phyloP scores from a whole-genome alignment of 371 early-diverging fungal species.

The Rhizomucor pusillus region DNA sequence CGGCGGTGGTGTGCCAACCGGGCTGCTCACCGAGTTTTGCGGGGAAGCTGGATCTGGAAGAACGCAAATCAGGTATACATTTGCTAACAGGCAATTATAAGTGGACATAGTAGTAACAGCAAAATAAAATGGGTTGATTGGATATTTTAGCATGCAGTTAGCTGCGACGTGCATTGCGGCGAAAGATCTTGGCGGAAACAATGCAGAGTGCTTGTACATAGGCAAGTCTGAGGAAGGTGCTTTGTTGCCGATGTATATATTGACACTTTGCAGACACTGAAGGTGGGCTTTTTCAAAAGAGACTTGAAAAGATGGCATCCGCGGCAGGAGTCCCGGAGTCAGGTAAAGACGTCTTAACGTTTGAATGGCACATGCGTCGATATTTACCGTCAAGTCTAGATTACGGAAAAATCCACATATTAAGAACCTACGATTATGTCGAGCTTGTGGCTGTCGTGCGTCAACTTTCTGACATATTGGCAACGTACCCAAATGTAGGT shows the following conservation, averaged over 20 bases:
- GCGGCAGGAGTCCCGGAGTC: not conserved
- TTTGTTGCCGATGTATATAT: not conserved
- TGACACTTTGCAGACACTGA: conserved; percentile 54
- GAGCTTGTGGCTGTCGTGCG: conserved; percentile 54
- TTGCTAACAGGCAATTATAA: conserved; percentile 59
- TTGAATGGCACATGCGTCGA: too few relatives aligned
- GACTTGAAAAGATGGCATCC: conserved; percentile 5
- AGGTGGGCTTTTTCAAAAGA: conserved; percentile 47
- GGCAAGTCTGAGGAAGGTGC: conserved; percentile 29
- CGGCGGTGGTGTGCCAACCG: conserved; percentile 8
- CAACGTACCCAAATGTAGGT: conserved; percentile 33
- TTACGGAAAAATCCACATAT: conserved; percentile 49
- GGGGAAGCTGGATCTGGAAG: conserved; percentile 70
- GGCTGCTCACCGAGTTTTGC: conserved; percentile 57
- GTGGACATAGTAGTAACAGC: too few relatives aligned
- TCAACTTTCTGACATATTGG: conserved; percentile 48
- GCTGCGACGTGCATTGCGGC: conserved; percentile 56
- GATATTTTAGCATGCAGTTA: conserved; percentile 57
- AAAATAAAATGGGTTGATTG: too few relatives aligned
- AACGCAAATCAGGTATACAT: conserved; percentile 60
- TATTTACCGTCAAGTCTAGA: conserved; percentile 2
- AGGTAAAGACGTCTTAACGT: not conserved
- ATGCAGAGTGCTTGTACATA: conserved; percentile 64
- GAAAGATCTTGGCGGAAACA: conserved; percentile 28
- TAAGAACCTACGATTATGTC: conserved; percentile 46